Base-by-base conservation (phyloP, 768 basidiomycete species). In the Pisolithus orientalis region DNA sequence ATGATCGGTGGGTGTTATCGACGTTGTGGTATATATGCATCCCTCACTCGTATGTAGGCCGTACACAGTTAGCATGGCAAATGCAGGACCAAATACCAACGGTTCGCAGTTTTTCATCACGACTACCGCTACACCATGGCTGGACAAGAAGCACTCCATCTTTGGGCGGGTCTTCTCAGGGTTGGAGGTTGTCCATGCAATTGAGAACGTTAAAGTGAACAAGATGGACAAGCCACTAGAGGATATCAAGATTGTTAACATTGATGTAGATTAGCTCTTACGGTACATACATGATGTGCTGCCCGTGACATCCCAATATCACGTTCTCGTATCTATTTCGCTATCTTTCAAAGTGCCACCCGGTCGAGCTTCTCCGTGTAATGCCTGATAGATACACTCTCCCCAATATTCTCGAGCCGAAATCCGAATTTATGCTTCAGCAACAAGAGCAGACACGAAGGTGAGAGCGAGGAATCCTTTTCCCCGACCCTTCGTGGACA, bases 81-180 rank as follows among this genome's bases (percentile, higher is more conserved):
- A 94, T 62, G 90, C 89, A 5, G 94, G 94, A 4, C 84, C 90
- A 6, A 72, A 71, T 43, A 96, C 94, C 34, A 97, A 97, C 65
- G 95, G 94, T 0, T 94, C 90, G 2, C 95, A 99, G 64, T 99
- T 97, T 76, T 99, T 97, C 74, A 92, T 98, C 65, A 97, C 94
- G 7, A 96, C 94, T 5, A 94, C 85, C 2, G 87, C 94, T 6
- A 91, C 90, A 7, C 90, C 93, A 6, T 95, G 92, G 92, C 72
- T 95, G 56, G 92, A 96, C 69, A 86, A 82, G 68, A 92, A 90
- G 60, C 86, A 90, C 64, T 95, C 91, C 0, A 89, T 97, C 58
- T 98, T 98, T 60, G 95, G 94, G 1, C 82, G 93, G 24, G 90
- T 90, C 11, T 72, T 87, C 34, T 83, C 84, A 4, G 94, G 95